Percentiles rank a stretch among this genome's conserved stretches.
Evolutionary conservation across 352 stramenopile species (phyloP).

Genomic region (Thalassiosira oceanica): DNA sequence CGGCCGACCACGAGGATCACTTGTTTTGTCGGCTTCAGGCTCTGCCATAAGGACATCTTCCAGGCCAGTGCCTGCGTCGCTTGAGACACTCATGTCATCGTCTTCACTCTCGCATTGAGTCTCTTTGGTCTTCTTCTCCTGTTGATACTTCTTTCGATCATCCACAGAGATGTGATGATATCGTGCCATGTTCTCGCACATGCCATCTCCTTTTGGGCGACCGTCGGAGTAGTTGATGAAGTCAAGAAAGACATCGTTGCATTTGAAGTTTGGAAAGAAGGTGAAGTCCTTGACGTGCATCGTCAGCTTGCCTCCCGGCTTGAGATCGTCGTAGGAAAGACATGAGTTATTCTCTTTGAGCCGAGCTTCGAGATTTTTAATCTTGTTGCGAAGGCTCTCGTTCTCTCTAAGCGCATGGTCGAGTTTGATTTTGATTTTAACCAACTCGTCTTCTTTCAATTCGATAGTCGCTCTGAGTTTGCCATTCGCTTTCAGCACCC

Average conservation of each 20-base stretch:
- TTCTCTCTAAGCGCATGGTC: no score
- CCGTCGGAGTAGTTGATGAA: conserved; percentile 24
- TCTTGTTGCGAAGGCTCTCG: no score
- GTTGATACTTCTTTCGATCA: conserved; percentile 7
- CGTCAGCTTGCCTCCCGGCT: neutral
- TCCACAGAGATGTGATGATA: conserved; percentile 17
- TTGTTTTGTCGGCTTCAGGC: neutral
- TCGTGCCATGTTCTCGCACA: conserved; percentile 27
- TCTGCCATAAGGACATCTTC: neutral
- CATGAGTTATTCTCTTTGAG: neutral
- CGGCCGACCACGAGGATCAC: neutral
- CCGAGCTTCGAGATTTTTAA: no score
- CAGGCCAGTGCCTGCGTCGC: conserved; percentile 9
- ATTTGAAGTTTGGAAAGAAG: conserved; percentile 21
- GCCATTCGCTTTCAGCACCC: neutral
- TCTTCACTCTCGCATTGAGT: neutral
- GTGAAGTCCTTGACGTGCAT: conserved; percentile 18
- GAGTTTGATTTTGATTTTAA: no score
- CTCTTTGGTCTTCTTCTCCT: neutral
- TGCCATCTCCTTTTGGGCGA: conserved; percentile 10
- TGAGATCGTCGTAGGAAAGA: conserved; percentile 10
- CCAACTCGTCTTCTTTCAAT: no score
- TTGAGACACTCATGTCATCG: conserved; percentile 4
- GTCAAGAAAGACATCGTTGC: conserved; percentile 22
- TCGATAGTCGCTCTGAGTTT: conserved; percentile 2